Evolutionary conservation across 495 filamentous ascomycete genomes (phyloP), one percentile per base, ranked within the genome.

Genomic region (Talaromyces adpressus): DNA sequence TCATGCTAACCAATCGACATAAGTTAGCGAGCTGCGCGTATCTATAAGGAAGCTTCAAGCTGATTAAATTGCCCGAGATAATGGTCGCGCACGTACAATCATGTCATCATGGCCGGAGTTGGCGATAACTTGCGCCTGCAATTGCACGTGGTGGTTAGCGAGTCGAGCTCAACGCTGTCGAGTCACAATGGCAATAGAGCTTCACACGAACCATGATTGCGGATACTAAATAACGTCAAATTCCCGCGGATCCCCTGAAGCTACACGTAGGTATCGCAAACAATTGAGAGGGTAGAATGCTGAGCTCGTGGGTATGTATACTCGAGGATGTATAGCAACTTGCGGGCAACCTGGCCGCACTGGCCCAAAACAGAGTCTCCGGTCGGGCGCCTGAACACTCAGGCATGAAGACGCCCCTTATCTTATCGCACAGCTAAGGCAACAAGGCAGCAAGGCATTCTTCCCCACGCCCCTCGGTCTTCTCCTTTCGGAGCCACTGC

Each of bases 31-130:
- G 61, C 53, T 57, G 52, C 16, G 30, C 59, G 29, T 34, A 23
- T 60, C 9, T 11, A 53, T 45, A 51, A 27, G 6, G 16, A 5
- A 23, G 32, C 12, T 41, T 59, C 4, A 7, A 39, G 30, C 11
- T 23, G 27, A 39, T 34, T 3, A 23, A 12, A 6, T 22, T 20
- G 7, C 9, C 14, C 16, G 62, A 61, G 29, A 56, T 53, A 32
- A 34, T 36, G 16, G 34, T 18, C 7, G 41, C 23, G 20, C 68
- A 86, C 91, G 72, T 91, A 98, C 93, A 82, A 98, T 97, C 93
- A 98, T 98, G 75, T 97, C 93, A 88, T 98, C 95, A 78, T 98
- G 94, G 72, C 91, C 89, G 64, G 91, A 91, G 76, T 93, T 93
- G 47, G 91, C 86, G 72, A 93, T 92, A 66, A 92, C 85, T 83